These are phyloP conservation scores for Xylariaceae sp. DNA, from an alignment of 2,329 filamentous ascomycete genomes.

Conservation along the genomic window DNA sequence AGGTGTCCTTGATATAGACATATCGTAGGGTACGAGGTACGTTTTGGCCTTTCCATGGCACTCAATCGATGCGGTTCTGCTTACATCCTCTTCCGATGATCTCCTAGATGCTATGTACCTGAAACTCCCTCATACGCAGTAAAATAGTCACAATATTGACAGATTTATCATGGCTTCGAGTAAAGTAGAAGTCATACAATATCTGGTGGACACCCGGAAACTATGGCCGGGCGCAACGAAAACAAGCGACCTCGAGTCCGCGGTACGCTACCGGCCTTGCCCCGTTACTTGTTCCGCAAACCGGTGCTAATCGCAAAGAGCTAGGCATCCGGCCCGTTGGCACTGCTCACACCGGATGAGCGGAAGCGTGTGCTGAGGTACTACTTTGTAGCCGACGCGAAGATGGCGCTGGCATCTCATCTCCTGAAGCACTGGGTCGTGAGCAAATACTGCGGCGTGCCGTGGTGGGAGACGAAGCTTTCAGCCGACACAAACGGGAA, in stretches of 20 bases:
- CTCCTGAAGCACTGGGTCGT: constrained; percentile 71
- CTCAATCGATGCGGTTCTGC: neutral
- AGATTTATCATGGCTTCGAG: constrained; percentile 27
- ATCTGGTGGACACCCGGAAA: constrained; percentile 57
- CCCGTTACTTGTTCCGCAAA: too few relatives aligned
- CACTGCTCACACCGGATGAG: constrained; percentile 52
- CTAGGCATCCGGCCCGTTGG: constrained; percentile 52
- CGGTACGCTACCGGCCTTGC: constrained; percentile 33
- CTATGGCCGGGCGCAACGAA: constrained; percentile 52
- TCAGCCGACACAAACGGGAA: constrained; percentile 53
- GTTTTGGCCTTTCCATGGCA: too few relatives aligned
- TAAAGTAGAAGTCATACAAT: constrained; percentile 49
- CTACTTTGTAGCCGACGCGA: constrained; percentile 66
- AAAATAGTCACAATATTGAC: neutral
- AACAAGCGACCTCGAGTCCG: constrained; percentile 45
- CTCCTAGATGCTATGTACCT: too few relatives aligned
- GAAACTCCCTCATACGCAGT: neutral
- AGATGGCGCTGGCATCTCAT: constrained; percentile 67
- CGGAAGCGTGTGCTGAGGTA: constrained; percentile 55
- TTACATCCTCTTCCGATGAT: neutral
- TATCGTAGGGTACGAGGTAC: neutral
- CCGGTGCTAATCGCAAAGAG: constrained; percentile 1
- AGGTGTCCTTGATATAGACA: neutral
- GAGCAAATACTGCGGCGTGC: constrained; percentile 51
- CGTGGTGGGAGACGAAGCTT: constrained; percentile 58